Evolutionary conservation across 2,329 filamentous ascomycete species (phyloP).

Genomic region (Alternaria tenuissima): DNA sequence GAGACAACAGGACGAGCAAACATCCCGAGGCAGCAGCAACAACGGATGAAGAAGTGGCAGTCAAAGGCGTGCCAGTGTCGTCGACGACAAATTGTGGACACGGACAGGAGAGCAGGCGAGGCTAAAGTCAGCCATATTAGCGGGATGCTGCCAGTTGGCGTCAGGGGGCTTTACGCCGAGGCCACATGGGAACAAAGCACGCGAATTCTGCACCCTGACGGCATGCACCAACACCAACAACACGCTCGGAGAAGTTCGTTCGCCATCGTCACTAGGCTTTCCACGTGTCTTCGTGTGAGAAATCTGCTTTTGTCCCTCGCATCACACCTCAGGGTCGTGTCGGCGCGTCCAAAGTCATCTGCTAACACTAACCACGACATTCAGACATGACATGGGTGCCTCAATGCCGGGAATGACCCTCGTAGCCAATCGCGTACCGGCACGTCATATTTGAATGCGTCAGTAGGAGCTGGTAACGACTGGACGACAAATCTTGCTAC

Average conservation of each 20-base stretch:
- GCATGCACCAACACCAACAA: neutral
- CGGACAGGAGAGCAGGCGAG: conserved; percentile 21
- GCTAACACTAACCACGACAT: neutral
- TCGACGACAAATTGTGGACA: conserved; percentile 28
- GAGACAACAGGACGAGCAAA: conserved; percentile 39
- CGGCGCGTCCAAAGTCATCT: conserved; percentile 24
- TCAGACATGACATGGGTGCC: conserved; percentile 1
- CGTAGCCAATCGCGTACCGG: conserved; percentile 14
- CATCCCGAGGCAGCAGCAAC: conserved; percentile 45
- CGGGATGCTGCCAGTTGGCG: conserved; percentile 14
- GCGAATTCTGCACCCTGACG: conserved; percentile 8
- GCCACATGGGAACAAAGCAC: conserved; percentile 15
- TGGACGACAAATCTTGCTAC: conserved; percentile 4
- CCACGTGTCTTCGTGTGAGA: neutral
- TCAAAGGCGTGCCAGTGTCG: conserved; percentile 26
- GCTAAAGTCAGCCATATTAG: conserved; percentile 17
- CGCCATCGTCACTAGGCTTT: neutral
- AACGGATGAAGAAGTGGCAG: conserved; percentile 32
- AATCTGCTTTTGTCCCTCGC: neutral
- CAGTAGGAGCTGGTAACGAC: conserved; percentile 1
- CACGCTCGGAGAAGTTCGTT: neutral
- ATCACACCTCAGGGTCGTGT: conserved; percentile 2
- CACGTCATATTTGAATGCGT: conserved; percentile 14
- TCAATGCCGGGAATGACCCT: neutral
- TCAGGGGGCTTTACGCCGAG: conserved; percentile 16